A percentile compares a stretch with the other conserved stretches of the same genome.
Evolutionary conservation across 2,329 filamentous ascomycete species (phyloP).

Genomic region (Paramyrothecium sp.): DNA sequence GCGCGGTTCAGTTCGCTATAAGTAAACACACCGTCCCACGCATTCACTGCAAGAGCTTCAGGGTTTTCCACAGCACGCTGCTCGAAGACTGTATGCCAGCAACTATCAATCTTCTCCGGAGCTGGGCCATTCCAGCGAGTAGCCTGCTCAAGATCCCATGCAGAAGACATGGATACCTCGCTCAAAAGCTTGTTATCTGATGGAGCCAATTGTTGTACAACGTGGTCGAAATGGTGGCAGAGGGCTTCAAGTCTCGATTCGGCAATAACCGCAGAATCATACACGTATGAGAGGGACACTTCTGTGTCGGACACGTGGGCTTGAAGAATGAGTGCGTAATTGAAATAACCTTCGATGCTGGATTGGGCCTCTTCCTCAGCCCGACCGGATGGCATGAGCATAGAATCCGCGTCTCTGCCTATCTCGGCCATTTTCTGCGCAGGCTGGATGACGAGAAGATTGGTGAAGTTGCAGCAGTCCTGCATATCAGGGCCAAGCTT

Average conservation of each 20-base stretch:
- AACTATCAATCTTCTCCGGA: not conserved
- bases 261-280: not conserved
- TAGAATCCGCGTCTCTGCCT: not conserved
- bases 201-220: constrained; percentile 4
- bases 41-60: not conserved
- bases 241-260: constrained; percentile 2
- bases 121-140: not conserved
- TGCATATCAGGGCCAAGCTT: constrained; percentile 20
- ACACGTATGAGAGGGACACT: not conserved
- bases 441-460: not conserved
- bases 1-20: not conserved
- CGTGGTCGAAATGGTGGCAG: constrained; percentile 2
- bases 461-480: constrained; percentile 51
- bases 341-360: constrained; percentile 3
- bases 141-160: not conserved
- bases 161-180: not conserved
- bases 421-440: not conserved
- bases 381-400: not conserved
- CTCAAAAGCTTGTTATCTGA: not conserved
- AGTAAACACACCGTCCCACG: not conserved
- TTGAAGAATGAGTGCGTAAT: constrained; percentile 2
- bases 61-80: not conserved
- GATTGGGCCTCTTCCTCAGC: not conserved
- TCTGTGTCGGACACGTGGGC: not conserved
- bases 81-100: not conserved